These are phyloP conservation scores for Phtheirospermum japonicum DNA, from an alignment of 257 asterid genomes.

Conservation along the genomic window DNA sequence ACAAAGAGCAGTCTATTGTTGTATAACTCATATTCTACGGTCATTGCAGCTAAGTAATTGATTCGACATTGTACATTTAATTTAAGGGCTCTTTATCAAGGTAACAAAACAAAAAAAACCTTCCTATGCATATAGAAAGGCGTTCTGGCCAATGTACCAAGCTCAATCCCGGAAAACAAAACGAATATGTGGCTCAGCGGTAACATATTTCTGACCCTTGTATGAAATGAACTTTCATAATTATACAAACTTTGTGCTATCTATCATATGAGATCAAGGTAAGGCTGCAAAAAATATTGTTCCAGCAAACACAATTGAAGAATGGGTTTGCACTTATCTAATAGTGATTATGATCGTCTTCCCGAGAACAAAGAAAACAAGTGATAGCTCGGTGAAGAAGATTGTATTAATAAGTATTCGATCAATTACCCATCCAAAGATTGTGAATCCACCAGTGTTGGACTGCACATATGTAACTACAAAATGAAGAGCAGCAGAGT, in stretches of 20 bases:
- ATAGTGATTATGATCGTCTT: constrained; percentile 61
- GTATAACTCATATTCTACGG: neutral
- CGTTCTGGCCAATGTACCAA: too few species aligned
- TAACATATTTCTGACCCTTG: neutral
- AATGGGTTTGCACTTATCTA: constrained; percentile 33
- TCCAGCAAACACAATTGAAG: neutral
- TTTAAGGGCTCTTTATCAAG: neutral
- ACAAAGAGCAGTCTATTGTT: neutral
- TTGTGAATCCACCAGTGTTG: constrained; percentile 78
- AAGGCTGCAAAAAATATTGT: neutral
- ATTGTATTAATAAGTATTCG: constrained; percentile 68
- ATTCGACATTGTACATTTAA: neutral
- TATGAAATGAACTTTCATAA: neutral
- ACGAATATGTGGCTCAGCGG: neutral
- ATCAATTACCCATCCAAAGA: constrained; percentile 79
- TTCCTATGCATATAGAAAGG: too few species aligned
- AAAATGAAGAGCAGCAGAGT: constrained; percentile 16
- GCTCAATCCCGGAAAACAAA: too few species aligned
- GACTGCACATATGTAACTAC: constrained; percentile 83
- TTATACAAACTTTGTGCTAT: neutral
- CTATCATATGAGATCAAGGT: neutral
- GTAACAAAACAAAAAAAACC: neutral
- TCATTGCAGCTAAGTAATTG: neutral
- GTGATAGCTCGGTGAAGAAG: constrained; percentile 78
- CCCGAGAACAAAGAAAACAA: constrained; percentile 79